Base-by-base conservation (phyloP, 805 yeast species). In the Wickerhamomyces tratensis region DNA sequence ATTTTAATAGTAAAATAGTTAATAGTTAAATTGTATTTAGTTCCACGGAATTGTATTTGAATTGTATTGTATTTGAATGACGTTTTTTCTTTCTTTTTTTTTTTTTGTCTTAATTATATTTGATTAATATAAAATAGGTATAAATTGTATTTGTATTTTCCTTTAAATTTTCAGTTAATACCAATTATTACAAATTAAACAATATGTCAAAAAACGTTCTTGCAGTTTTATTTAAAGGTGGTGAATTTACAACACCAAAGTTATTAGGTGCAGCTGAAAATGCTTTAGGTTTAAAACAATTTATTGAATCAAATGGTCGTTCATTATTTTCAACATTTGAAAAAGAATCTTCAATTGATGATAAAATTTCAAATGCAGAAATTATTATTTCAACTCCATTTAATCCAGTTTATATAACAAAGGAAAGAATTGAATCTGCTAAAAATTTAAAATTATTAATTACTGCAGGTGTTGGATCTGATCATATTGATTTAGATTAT, bases 391-490 rank as follows among this genome's bases (percentile, higher is more conserved):
- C 89, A 36, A 83, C 91, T 11, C 93, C 94, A 5, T 84, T 85
- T 73, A 86, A 74, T 63, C 93, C 94, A 5, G 91, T 80, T 34
- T 84, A 84, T 62, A 69, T 84, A 58, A 74, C 81, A 43, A 68
- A 70, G 45, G 82, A 78, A 52, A 72, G 91, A 54, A 71, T 84
- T 48, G 77, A 67, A 40, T 72, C 74, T 56, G 89, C 91, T 33
- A 78, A 79, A 59, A 82, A 80, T 41, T 71, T 84, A 62, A 82
- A 82, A 67, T 57, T 81, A 41, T 67, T 79, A 46, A 70, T 82
- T 51, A 84, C 89, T 39, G 94, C 94, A 9, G 94, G 93, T 52
- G 88, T 84, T 46, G 94, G 94, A 11, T 79, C 87, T 20, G 93
- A 84, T 59, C 93, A 84, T 62, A 70, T 83, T 48, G 91, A 83